Evolutionary conservation across 2,329 filamentous ascomycete genomes (phyloP).

Genomic region (Fonsecaea multimorphosa): DNA sequence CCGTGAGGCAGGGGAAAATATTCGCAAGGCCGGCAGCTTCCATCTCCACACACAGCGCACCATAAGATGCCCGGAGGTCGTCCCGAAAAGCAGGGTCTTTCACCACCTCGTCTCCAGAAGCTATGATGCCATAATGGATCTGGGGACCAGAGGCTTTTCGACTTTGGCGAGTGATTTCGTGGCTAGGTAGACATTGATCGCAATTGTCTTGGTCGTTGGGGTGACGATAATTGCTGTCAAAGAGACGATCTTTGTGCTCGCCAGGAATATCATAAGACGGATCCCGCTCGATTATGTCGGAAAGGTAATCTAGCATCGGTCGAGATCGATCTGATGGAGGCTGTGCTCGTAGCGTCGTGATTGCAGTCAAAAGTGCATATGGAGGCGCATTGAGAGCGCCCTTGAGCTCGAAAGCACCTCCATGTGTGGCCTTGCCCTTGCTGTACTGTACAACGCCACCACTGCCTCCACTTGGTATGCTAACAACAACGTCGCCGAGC

Average conservation of each 20-base stretch:
- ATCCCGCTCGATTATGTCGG: constrained; percentile 7
- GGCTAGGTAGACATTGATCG: neutral
- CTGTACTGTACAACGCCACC: constrained; percentile 35
- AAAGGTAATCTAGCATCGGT: neutral
- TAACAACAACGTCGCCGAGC: constrained; percentile 26
- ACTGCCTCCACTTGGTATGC: neutral
- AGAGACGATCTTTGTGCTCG: constrained; percentile 17
- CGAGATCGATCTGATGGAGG: neutral
- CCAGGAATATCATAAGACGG: constrained; percentile 11
- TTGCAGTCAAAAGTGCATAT: constrained; percentile 34
- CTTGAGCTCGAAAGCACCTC: constrained; percentile 37
- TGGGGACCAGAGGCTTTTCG: neutral
- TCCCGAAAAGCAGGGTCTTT: constrained; percentile 36
- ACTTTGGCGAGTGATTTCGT: neutral
- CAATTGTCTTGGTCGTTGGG: constrained; percentile 3
- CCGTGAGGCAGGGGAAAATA: constrained; percentile 26
- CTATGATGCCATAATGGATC: constrained; percentile 42
- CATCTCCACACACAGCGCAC: constrained; percentile 13
- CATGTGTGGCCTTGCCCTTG: constrained; percentile 37
- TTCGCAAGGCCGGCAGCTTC: constrained; percentile 24
- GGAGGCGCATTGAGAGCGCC: constrained; percentile 36
- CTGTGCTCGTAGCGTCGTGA: constrained; percentile 30
- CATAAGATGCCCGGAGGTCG: constrained; percentile 9
- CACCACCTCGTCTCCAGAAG: constrained; percentile 41
- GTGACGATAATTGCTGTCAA: constrained; percentile 12